Percentiles rank a stretch among this genome's conserved stretches.
Conservation (phyloP, 495 filamentous ascomycete genomes). For the Aspergillus olivimuriae region DNA sequence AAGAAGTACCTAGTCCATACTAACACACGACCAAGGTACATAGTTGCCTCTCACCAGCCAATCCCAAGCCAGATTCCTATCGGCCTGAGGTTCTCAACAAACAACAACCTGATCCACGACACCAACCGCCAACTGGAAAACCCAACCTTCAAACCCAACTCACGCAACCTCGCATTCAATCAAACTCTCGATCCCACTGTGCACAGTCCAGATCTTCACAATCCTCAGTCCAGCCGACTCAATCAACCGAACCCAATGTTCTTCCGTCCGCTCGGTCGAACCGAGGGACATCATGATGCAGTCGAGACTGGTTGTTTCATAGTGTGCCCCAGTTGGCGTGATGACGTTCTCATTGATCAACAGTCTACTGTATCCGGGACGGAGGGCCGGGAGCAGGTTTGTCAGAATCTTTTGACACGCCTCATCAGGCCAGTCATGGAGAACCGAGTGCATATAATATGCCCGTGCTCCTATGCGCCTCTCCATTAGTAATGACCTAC, state of each 20-base stretch:
- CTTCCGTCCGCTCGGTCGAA: conserved; percentile 31
- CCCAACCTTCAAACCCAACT: too few species aligned
- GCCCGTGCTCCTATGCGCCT: too few species aligned
- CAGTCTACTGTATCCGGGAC: conserved; percentile 41
- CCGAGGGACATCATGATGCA: conserved; percentile 38
- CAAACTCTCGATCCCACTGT: conserved; percentile 21
- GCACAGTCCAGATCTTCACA: conserved; percentile 31
- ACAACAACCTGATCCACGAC: too few species aligned
- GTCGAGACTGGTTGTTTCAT: conserved; percentile 33
- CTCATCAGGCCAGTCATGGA: conserved; percentile 48
- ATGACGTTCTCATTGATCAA: conserved; percentile 51
- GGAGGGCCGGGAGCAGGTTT: conserved; percentile 41
- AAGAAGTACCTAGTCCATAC: too few species aligned
- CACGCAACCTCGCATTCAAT: conserved; percentile 25
- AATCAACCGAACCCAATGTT: conserved; percentile 19
- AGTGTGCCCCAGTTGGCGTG: conserved; percentile 24
- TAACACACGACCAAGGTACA: too few species aligned
- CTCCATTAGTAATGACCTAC: too few species aligned
- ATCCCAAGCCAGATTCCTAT: too few species aligned
- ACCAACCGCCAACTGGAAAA: too few species aligned
- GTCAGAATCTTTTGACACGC: conserved; percentile 37
- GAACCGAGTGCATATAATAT: conserved; percentile 34
- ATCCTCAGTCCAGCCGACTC: conserved; percentile 58
- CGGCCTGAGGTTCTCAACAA: too few species aligned
- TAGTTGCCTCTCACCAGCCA: too few species aligned